phyloP scores from a whole-genome alignment of 2,329 filamentous ascomycete genomes.

The Exserohilum turcica region DNA sequence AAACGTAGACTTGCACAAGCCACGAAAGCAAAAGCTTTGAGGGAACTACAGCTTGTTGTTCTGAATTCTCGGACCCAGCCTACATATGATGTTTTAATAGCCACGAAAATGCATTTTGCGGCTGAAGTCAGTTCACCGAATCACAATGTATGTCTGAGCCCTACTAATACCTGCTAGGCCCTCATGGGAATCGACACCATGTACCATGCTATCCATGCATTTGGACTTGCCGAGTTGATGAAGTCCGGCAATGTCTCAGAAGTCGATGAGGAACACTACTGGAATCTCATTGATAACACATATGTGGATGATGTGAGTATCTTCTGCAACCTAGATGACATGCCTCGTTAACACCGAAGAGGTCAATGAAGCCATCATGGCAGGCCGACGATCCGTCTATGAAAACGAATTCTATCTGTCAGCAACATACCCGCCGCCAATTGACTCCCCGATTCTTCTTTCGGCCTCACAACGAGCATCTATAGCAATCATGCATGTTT shows the following conservation, averaged over 20 bases:
- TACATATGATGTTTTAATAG: slow-evolving; percentile 34
- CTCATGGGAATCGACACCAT: slow-evolving; percentile 33
- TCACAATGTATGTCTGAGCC: not conserved
- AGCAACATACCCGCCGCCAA: slow-evolving; percentile 25
- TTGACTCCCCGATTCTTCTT: slow-evolving; percentile 5
- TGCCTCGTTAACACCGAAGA: slow-evolving; percentile 14
- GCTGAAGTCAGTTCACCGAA: slow-evolving; percentile 26
- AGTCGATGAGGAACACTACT: slow-evolving; percentile 37
- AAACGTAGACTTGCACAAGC: slow-evolving; percentile 22
- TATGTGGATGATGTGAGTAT: slow-evolving; percentile 42
- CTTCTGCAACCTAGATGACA: not conserved
- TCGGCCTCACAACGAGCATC: slow-evolving; percentile 28
- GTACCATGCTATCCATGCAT: slow-evolving; percentile 37
- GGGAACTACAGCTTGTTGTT: slow-evolving; percentile 29
- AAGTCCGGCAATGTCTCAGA: slow-evolving; percentile 26
- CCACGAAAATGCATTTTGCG: slow-evolving; percentile 38
- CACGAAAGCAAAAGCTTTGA: slow-evolving; percentile 35
- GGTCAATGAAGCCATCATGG: slow-evolving; percentile 39
- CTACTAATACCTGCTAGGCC: slow-evolving; percentile 22
- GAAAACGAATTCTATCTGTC: slow-evolving; percentile 38
- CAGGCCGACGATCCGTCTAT: slow-evolving; percentile 34
- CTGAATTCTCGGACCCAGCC: slow-evolving; percentile 11
- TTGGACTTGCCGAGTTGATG: slow-evolving; percentile 35
- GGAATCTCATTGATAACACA: slow-evolving; percentile 40
- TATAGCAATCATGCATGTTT: slow-evolving; percentile 37